These are phyloP conservation scores for Aspergillus novoparasiticus DNA, from an alignment of 2,329 filamentous ascomycete species.

Conservation along the genomic window DNA sequence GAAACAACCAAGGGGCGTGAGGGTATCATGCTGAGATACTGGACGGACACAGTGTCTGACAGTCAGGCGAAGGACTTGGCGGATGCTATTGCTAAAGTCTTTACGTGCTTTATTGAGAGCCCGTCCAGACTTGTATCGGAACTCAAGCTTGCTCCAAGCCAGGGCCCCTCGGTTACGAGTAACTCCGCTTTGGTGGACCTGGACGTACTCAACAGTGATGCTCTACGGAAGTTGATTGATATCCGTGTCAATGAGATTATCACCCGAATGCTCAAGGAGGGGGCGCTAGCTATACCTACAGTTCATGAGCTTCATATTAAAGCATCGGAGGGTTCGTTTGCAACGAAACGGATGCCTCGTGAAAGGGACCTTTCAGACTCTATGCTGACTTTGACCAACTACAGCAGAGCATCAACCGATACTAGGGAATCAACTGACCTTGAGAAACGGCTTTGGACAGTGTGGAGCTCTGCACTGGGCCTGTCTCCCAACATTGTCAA, in stretches of 20 bases:
- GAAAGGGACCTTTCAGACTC: slow-evolving; percentile 22
- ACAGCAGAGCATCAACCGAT: slow-evolving; percentile 28
- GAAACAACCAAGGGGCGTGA: slow-evolving; percentile 39
- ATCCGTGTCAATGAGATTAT: slow-evolving; percentile 38
- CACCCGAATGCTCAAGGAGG: slow-evolving; percentile 34
- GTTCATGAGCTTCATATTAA: slow-evolving; percentile 7
- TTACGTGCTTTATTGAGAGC: slow-evolving; percentile 35
- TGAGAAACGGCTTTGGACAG: slow-evolving; percentile 39
- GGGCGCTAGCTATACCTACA: slow-evolving; percentile 27
- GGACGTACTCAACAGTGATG: slow-evolving; percentile 21
- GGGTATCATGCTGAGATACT: slow-evolving; percentile 43
- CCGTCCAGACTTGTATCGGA: slow-evolving; percentile 28
- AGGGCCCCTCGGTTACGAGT: neutral
- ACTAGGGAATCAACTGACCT: slow-evolving; percentile 29
- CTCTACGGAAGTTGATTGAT: slow-evolving; percentile 37
- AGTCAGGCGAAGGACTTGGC: slow-evolving; percentile 34
- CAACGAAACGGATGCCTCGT: neutral
- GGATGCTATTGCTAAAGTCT: slow-evolving; percentile 34
- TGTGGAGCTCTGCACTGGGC: slow-evolving; percentile 42
- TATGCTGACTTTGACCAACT: slow-evolving; percentile 35
- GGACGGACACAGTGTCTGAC: slow-evolving; percentile 42
- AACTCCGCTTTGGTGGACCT: neutral
- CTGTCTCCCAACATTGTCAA: slow-evolving; percentile 36
- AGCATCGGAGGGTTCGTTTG: slow-evolving; percentile 16
- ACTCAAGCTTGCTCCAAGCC: slow-evolving; percentile 17